These are phyloP conservation scores for Termitomyces titanicus DNA, from an alignment of 768 basidiomycete genomes.

Conservation along the genomic window DNA sequence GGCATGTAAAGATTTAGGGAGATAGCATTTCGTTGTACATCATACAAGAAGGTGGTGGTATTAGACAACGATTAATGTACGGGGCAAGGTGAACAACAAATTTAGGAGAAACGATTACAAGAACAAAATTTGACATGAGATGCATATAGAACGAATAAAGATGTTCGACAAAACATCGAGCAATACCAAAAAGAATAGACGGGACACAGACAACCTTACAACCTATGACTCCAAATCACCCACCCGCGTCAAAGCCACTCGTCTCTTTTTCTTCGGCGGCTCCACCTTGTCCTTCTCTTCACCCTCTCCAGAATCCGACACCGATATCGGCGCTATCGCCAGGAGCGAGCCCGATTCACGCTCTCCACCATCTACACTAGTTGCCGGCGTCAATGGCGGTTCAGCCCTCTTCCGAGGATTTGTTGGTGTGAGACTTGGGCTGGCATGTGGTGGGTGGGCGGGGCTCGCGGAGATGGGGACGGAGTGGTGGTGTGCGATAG, in stretches of 20 bases:
- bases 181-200: not conserved
- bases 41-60: not conserved
- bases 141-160: constrained; percentile 1
- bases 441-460: constrained; percentile 20
- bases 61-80: constrained; percentile 1
- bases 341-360: constrained; percentile 15
- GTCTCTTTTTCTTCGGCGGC: constrained; percentile 83
- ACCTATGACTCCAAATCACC: constrained; percentile 47
- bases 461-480: constrained; percentile 50
- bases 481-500: constrained; percentile 83
- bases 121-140: not conserved
- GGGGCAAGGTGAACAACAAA: not conserved
- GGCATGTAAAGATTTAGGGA: too few species aligned
- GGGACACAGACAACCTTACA: not conserved
- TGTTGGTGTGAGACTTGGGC: constrained; percentile 24
- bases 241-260: constrained; percentile 71
- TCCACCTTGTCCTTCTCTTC: constrained; percentile 30
- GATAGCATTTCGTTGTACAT: not conserved
- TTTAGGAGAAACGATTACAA: not conserved
- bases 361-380: constrained; percentile 43
- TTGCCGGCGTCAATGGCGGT: constrained; percentile 45
- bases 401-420: constrained; percentile 38
- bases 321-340: not conserved
- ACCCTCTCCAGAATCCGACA: constrained; percentile 16
- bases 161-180: not conserved